phyloP scores from a whole-genome alignment of 1,284 basidiomycete species.

The Leccinum solheimii region DNA sequence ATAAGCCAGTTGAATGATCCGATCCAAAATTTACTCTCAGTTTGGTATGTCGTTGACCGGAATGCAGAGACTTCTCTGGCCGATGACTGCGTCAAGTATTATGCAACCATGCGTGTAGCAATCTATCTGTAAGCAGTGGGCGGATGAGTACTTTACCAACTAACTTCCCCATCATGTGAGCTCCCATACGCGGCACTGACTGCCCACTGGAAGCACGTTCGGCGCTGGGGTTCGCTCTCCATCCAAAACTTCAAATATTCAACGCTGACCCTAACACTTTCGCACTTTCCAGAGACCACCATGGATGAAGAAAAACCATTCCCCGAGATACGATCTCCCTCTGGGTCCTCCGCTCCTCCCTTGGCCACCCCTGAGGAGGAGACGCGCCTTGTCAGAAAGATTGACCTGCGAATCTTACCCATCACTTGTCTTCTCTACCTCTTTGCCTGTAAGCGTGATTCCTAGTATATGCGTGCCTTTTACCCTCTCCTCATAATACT shows the following conservation, averaged over 20 bases:
- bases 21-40: neutral
- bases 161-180: neutral
- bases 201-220: neutral
- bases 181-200: neutral
- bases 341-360: neutral
- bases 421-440: conserved; percentile 73
- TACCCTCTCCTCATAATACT: neutral
- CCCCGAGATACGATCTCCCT: neutral
- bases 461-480: neutral
- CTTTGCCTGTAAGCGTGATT: conserved; percentile 61
- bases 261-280: neutral
- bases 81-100: neutral
- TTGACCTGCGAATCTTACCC: conserved; percentile 67
- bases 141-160: neutral
- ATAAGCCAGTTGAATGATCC: neutral
- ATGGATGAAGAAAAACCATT: conserved; percentile 27
- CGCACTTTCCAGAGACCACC: neutral
- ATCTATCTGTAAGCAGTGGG: neutral
- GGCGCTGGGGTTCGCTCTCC: neutral
- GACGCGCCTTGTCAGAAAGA: conserved; percentile 58
- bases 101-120: neutral
- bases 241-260: neutral
- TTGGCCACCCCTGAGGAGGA: conserved; percentile 47
- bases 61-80: neutral
- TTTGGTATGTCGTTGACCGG: neutral